phyloP scores from a whole-genome alignment of 1,139 yeast species.

The Magnusiomyces sp. region DNA sequence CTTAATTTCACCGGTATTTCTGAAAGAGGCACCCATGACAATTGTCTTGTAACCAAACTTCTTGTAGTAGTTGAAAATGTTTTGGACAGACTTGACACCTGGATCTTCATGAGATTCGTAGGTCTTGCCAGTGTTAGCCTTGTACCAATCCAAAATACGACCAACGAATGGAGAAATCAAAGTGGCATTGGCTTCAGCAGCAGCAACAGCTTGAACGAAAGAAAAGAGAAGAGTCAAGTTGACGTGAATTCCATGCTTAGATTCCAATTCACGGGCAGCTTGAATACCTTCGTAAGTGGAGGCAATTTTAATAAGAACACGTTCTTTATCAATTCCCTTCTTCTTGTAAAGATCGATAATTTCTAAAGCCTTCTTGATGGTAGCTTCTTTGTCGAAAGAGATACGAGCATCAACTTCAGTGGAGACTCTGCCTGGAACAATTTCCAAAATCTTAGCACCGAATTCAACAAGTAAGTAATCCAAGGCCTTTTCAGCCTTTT shows the following conservation, averaged over 20 bases:
- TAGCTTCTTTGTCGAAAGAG: constrained; percentile 89
- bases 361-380: constrained; percentile 83
- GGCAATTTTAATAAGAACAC: constrained; percentile 92
- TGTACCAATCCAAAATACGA: constrained; percentile 98
- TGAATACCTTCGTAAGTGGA: constrained; percentile 99
- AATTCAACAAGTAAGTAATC: constrained; percentile 92
- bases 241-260: constrained; percentile 84
- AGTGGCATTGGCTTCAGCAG: constrained; percentile 96
- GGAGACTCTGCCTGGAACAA: constrained; percentile 98
- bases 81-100: constrained; percentile 87
- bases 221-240: constrained; percentile 94
- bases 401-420: constrained; percentile 98
- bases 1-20: constrained; percentile 93
- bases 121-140: constrained; percentile 84
- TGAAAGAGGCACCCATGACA: constrained; percentile 99
- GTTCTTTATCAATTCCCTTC: constrained; percentile 76
- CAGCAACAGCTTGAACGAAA: constrained; percentile 95
- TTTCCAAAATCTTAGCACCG: constrained; percentile 85
- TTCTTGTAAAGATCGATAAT: constrained; percentile 77
- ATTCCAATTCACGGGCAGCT: constrained; percentile 93
- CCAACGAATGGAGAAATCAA: constrained; percentile 98
- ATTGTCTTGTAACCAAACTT: constrained; percentile 93
- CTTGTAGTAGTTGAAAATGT: constrained; percentile 95
- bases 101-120: constrained; percentile 81
- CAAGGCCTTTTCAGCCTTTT: constrained; percentile 66